Evolutionary conservation across 164 flowering plant species (phyloP).

Genomic region (Macadamia tetraphylla): DNA sequence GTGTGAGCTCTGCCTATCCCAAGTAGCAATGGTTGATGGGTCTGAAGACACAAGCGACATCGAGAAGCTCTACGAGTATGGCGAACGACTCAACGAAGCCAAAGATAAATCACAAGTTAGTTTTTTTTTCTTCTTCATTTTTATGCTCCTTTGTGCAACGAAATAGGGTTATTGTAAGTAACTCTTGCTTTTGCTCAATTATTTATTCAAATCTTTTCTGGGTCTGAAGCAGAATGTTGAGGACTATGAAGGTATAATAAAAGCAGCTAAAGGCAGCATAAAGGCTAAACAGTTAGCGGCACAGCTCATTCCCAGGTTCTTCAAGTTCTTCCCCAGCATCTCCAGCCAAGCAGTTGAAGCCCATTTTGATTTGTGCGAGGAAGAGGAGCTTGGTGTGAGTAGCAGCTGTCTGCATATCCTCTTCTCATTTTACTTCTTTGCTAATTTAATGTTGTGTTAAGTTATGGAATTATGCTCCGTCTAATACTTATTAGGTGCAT

Average conservation of each 20-base stretch:
- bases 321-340: constrained; percentile 76
- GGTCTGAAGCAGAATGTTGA: constrained; percentile 43
- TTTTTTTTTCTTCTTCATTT: not conserved
- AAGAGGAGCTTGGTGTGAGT: constrained; percentile 85
- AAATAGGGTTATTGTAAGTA: not conserved
- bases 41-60: constrained; percentile 65
- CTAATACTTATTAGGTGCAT: no score
- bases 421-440: not conserved
- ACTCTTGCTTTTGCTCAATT: not conserved
- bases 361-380: constrained; percentile 79
- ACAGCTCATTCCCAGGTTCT: constrained; percentile 89
- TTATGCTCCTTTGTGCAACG: not conserved
- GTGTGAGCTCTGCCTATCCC: not conserved
- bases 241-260: constrained; percentile 78
- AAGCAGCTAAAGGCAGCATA: constrained; percentile 61
- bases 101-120: constrained; percentile 88
- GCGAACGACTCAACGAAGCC: constrained; percentile 83
- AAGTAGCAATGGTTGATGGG: constrained; percentile 37
- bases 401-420: not conserved
- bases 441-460: no score
- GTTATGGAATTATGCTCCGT: no score
- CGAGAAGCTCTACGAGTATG: constrained; percentile 89
- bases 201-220: not conserved
- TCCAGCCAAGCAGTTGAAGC: constrained; percentile 51
- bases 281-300: constrained; percentile 92